These are phyloP conservation scores for Botrytis porri DNA, from an alignment of 2,329 filamentous ascomycete species.

Conservation along the genomic window DNA sequence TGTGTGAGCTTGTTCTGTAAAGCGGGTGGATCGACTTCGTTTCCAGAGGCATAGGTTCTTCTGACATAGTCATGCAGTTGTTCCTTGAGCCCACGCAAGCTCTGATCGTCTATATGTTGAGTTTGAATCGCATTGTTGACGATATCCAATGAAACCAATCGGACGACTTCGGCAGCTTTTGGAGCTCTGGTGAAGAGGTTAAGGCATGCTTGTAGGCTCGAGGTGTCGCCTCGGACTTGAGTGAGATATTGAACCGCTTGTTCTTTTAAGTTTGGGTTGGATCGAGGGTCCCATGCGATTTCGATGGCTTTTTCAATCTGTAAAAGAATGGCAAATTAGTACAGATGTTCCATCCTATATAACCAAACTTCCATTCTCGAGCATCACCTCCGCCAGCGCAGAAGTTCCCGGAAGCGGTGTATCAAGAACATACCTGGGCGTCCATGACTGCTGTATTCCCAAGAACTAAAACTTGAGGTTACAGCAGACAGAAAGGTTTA, in stretches of 20 bases:
- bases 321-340: conserved; percentile 23
- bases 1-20: conserved; percentile 98
- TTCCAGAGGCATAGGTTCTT: conserved; percentile 63
- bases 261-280: conserved; percentile 69
- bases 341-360: background rate
- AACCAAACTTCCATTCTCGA: background rate
- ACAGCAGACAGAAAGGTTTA: conserved; percentile 8
- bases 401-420: conserved; percentile 17
- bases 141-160: conserved; percentile 85
- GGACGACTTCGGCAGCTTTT: conserved; percentile 75
- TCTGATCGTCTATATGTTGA: conserved; percentile 69
- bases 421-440: conserved; percentile 33
- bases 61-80: conserved; percentile 78
- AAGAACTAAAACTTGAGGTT: conserved; percentile 18
- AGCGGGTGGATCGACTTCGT: conserved; percentile 63
- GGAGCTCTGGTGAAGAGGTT: conserved; percentile 78
- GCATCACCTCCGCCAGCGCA: background rate
- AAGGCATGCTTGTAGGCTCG: conserved; percentile 88
- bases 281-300: conserved; percentile 81
- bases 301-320: conserved; percentile 95
- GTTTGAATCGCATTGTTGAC: conserved; percentile 88
- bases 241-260: conserved; percentile 81
- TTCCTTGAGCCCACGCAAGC: conserved; percentile 73
- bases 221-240: conserved; percentile 76
- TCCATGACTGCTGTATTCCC: conserved; percentile 33